phyloP scores from a whole-genome alignment of 495 filamentous ascomycete species.

The Talaromyces thailandensis region DNA sequence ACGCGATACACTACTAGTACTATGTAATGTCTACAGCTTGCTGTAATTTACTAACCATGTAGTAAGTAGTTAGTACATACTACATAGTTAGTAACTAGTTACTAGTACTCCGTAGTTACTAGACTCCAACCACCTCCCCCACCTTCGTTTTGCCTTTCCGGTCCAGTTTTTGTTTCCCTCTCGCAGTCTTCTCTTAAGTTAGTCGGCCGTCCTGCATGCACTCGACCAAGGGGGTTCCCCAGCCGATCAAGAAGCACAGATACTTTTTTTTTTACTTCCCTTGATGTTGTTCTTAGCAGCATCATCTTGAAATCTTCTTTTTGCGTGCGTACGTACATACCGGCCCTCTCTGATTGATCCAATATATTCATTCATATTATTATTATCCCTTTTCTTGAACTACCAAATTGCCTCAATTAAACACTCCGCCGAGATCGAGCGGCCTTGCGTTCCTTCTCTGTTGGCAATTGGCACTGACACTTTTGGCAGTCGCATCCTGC shows the following conservation, averaged over 20 bases:
- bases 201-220: neutral
- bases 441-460: neutral
- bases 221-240: neutral
- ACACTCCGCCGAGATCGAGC: neutral
- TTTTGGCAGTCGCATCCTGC: neutral
- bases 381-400: neutral
- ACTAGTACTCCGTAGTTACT: too few relatives aligned
- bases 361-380: too few relatives aligned
- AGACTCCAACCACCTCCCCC: neutral
- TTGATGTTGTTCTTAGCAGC: neutral
- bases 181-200: neutral
- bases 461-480: neutral
- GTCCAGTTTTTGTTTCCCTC: too few relatives aligned
- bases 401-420: neutral
- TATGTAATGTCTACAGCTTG: too few relatives aligned
- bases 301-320: neutral
- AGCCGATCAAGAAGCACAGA: neutral
- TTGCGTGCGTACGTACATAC: neutral
- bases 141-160: neutral
- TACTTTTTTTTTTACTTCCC: neutral
- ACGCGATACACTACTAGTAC: too few relatives aligned
- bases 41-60: too few relatives aligned
- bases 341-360: neutral
- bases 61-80: too few relatives aligned
- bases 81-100: too few relatives aligned